Conservation (phyloP, 371 early-diverging fungal genomes). For the Dichotomocladium elegans region DNA sequence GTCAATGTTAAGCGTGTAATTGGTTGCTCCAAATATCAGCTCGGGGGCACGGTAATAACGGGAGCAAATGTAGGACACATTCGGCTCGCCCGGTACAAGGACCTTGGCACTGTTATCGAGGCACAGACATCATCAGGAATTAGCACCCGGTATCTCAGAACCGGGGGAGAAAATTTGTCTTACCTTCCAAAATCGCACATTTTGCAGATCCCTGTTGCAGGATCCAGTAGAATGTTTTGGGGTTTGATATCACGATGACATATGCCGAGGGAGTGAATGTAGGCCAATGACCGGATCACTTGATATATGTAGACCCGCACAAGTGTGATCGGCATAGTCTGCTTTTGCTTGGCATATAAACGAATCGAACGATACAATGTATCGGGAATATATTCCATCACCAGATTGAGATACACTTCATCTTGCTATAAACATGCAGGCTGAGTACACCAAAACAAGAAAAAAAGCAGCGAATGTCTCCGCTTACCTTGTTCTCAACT, state of each 20-base stretch:
- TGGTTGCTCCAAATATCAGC: conserved; percentile 95
- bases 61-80: conserved; percentile 98
- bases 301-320: conserved; percentile 97
- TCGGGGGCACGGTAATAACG: conserved; percentile 99
- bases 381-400: conserved; percentile 92
- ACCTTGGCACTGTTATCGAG: conserved; percentile 78
- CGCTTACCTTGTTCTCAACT: conserved; percentile 64
- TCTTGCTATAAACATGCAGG: conserved; percentile 56
- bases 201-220: conserved; percentile 85
- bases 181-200: conserved; percentile 98
- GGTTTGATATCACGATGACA: conserved; percentile 71
- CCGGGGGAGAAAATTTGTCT: conserved; percentile 4
- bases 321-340: conserved; percentile 82
- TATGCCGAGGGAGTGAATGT: conserved; percentile 83
- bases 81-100: conserved; percentile 92
- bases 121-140: neutral
- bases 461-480: neutral
- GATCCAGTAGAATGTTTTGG: conserved; percentile 73
- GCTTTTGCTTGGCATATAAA: conserved; percentile 81
- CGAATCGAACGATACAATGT: conserved; percentile 88
- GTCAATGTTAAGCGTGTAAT: conserved; percentile 90
- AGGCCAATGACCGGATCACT: conserved; percentile 91
- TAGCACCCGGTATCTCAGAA: too few species aligned
- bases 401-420: conserved; percentile 92
- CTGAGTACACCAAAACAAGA: neutral